Base-by-base conservation (phyloP, 768 basidiomycete genomes). In the Russula earlei region DNA sequence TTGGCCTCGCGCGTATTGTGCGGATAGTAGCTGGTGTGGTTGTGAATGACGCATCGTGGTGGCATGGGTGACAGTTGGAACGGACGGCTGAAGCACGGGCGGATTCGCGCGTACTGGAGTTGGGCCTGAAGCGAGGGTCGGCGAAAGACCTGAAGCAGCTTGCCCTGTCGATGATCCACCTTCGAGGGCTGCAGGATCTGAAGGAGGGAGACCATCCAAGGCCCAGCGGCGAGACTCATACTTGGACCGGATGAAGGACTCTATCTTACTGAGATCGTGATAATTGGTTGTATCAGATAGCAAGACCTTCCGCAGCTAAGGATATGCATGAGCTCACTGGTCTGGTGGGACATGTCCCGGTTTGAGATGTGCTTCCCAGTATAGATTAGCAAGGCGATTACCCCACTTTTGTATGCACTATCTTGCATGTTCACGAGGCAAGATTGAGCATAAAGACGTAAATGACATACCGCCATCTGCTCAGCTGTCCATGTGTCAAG, bases 401-500 rank as follows among this genome's bases (percentile, higher is more conserved):
- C 95, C 95, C 95, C 95, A 99, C 68, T 86, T 89, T 68, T 89
- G 84, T 50, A 98, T 84, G 1, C 83, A 82, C 85, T 87, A 53
- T 31, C 37, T 42, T 38, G 27, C 19, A 42, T 29, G 19, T 42
- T n/a, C 27, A 44, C 19, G 24, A 40, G 37, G 10, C 15, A 46
- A 44, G 52, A 33, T 20, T 5, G 25, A 22, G 56, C 25, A 17
- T 42, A 38, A 24, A 54, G 17, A 46, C 40, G 15, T 17, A 29
- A 56, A 41, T 47, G 52, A 53, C 37, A 24, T 63, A 92, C 93
- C 73, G 85, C 83, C 87, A 99, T 94, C 72, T 99, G 95, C 60
- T 97, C 93, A 3, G 91, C 91, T 8, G 91, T 95, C 95, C 95
- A 99, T 17, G 88, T 82, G 65, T 99, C 95, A 52, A 99, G 83